Evolutionary conservation across 208 protist genomes (phyloP).

Genomic region (Angomonas ambiguus): DNA sequence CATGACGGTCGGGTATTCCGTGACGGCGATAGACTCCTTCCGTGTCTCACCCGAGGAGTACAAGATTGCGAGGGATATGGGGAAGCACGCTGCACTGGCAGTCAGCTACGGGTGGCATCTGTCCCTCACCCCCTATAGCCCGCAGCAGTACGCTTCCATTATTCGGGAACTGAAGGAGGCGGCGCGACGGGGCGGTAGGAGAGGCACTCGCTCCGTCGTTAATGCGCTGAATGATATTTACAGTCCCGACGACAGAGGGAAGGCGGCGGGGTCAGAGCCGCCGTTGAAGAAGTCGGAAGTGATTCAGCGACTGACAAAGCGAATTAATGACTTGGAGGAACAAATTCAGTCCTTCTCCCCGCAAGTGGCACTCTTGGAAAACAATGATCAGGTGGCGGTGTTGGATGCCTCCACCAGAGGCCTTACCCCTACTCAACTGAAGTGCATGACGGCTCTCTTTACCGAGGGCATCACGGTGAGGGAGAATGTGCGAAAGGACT

Average conservation of each 20-base stretch:
- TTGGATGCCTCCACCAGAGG: not conserved
- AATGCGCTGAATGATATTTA: not conserved
- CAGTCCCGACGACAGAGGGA: not conserved
- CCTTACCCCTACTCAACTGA: not conserved
- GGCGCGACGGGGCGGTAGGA: not conserved
- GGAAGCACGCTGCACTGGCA: slow-evolving; percentile 47
- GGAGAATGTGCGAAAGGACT: not conserved
- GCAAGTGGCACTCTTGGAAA: not conserved
- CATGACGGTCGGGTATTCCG: slow-evolving; percentile 55
- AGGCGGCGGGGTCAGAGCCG: not conserved
- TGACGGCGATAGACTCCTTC: slow-evolving; percentile 51
- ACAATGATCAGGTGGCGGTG: not conserved
- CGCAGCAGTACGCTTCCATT: not conserved
- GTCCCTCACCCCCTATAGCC: not conserved
- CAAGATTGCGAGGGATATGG: slow-evolving; percentile 29
- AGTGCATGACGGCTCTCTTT: slow-evolving; percentile 3
- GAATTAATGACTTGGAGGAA: slow-evolving; percentile 1
- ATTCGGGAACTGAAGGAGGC: not conserved
- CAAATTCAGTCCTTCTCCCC: not conserved
- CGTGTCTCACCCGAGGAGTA: slow-evolving; percentile 47
- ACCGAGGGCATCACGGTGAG: not conserved
- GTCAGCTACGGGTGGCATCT: slow-evolving; percentile 71
- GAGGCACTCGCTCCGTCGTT: not conserved
- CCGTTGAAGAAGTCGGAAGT: slow-evolving; percentile 5
- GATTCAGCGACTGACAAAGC: slow-evolving; percentile 12